Conservation (phyloP, 2,329 filamentous ascomycete species). For the Curvularia hawaiiensis region DNA sequence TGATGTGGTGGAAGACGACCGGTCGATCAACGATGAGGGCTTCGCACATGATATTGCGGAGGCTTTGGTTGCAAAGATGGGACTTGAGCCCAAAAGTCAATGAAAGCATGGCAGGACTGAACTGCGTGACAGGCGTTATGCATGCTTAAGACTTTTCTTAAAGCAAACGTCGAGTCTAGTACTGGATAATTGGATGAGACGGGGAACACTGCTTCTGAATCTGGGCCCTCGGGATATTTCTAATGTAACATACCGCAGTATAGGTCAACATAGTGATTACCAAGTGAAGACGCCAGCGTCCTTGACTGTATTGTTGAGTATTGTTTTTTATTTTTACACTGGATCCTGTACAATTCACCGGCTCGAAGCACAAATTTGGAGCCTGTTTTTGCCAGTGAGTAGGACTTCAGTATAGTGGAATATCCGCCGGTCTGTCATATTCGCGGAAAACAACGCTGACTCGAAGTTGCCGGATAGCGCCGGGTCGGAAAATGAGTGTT, state of each 20-base stretch:
- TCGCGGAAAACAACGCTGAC: conserved; percentile 9
- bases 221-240: conserved; percentile 1
- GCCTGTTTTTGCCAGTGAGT: conserved; percentile 13
- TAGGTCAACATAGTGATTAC: neutral
- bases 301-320: neutral
- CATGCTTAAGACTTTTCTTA: neutral
- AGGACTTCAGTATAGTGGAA: conserved; percentile 22
- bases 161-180: neutral
- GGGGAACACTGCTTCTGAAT: neutral
- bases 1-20: conserved; percentile 55
- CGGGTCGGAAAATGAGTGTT: conserved; percentile 16
- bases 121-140: neutral
- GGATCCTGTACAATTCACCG: conserved; percentile 22
- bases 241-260: neutral
- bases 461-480: conserved; percentile 14
- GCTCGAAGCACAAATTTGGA: neutral
- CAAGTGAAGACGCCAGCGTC: too few relatives aligned
- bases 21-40: conserved; percentile 60
- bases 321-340: conserved; percentile 19
- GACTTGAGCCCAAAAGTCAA: conserved; percentile 1
- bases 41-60: conserved; percentile 59
- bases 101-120: neutral
- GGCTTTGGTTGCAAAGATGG: conserved; percentile 41
- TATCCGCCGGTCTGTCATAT: conserved; percentile 28
- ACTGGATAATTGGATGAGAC: conserved; percentile 1